Base-by-base conservation (phyloP, 192 early-diverging fungal genomes). In the Mortierella alpina region DNA sequence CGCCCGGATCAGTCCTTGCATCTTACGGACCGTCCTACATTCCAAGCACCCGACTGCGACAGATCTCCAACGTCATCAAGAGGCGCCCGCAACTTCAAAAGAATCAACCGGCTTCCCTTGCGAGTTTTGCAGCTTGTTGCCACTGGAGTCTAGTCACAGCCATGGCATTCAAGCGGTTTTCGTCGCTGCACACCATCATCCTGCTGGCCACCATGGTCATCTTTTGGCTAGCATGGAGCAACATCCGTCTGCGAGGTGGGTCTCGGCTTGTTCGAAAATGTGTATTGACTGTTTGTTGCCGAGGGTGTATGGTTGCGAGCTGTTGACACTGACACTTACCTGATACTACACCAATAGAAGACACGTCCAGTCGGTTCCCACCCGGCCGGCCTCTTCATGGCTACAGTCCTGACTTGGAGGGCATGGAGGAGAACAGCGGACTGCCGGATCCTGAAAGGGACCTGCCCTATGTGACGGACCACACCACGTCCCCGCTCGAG, bases 361-460 rank as follows among this genome's bases (percentile, higher is more conserved):
- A 14, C 10, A 41, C 58, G 10, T 59, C 58, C 40, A 59, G 10
- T 6, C 54, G 54, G 13, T 55, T 8, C 13, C 54, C 54, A 41
- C 58, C 58, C 2, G 8, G 11, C 15, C 40, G 20, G 14, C 64
- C 11, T 22, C 23, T 64, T 51, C 49, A 14, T 2, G 53, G 55
- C 18, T 55, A 18, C 20, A 18, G 44, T n/a, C 45, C 22, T 13
- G 51, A 52, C 52, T 58, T 63, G n/a, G 39, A 52, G 7, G 17
- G 39, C 15, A 31, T 31, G 31, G 31, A 31, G 31, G 59, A 61
- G 12, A 61, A 62, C 9, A 39, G 46, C 22, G 64, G 66, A 59
- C 47, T 58, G 0, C 55, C 55, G 14, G 77, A 80, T 20, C 77
- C 77, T 2, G 77, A 80, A 52, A 50, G n/a, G 20, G 66, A 80